Evolutionary conservation across 2,329 filamentous ascomycete species (phyloP), one percentile per base, ranked within the genome.

Genomic region (Pseudogymnoascus sp.): DNA sequence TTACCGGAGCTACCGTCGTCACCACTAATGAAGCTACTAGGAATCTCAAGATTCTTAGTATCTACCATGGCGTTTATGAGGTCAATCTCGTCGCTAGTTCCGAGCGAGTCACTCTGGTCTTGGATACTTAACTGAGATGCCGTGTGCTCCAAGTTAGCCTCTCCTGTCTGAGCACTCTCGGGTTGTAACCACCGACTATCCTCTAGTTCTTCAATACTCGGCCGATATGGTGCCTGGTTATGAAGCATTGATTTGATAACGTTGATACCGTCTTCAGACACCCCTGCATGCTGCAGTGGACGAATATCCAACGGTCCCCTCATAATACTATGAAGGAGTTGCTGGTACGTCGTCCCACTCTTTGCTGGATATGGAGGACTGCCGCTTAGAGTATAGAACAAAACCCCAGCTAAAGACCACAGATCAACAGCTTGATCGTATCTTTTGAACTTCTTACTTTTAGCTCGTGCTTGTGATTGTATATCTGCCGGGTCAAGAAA

Each of bases 381-480:
- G 10, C 85, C 86, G 4, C 89, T 92, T n/a, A 99, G 79, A 6
- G 91, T 81, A 71, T 90, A 95, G 77, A 92, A 99, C 5, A 98
- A 77, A 1, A 99, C 95, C 12, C 93, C 95, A 14, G 91, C 95
- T 56, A 96, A 85, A 0, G 95, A 98, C 93, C 95, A 99, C 66
- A 97, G 90, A 72, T 99, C 95, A 33, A 98, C 90, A 1, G 92
- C 91, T 66, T 96, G 91, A 71, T 88, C 91, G 74, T 99, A 99
- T 22, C 91, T 87, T 70, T 86, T 84, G 14, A 65, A 67, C 43
- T 64, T 71, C 31, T 70, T 72, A 41, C 70, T 67, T 35, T 68
- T 67, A 37, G 62, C 66, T 59, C 70, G 76, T 79, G 76, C 71
- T 81, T 75, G 82, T 81, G 40, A 8, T 50, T 56, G 50, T 19